These are phyloP conservation scores for Sporothrix brasiliensis DNA, from an alignment of 2,329 filamentous ascomycete genomes.

Conservation along the genomic window DNA sequence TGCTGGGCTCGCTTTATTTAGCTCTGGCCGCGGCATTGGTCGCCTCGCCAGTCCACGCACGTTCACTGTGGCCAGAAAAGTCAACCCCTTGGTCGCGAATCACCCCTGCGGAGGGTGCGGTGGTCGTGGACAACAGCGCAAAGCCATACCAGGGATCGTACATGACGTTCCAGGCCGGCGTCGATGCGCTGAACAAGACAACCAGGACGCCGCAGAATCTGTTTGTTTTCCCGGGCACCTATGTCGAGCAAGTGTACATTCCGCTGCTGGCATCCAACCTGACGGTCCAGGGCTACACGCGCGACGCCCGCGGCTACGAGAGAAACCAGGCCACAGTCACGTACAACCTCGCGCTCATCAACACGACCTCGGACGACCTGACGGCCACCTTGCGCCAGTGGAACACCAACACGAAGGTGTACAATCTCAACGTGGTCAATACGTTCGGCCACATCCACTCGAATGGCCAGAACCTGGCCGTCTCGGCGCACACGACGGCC, in stretches of 20 bases:
- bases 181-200: neutral
- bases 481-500: neutral
- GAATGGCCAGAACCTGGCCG: neutral
- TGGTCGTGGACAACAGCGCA: conserved; percentile 3
- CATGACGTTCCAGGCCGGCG: neutral
- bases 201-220: neutral
- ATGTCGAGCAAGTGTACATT: conserved; percentile 11
- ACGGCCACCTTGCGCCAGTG: conserved; percentile 8
- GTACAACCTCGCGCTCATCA: neutral
- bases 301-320: neutral
- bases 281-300: neutral
- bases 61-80: neutral
- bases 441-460: neutral
- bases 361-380: neutral
- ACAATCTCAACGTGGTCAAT: conserved; percentile 18
- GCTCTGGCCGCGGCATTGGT: neutral
- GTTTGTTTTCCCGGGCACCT: conserved; percentile 7
- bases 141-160: neutral
- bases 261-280: neutral
- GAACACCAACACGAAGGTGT: conserved; percentile 17
- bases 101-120: neutral
- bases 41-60: neutral
- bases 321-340: neutral
- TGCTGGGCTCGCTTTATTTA: neutral
- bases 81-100: neutral